These are phyloP conservation scores for Backusella luteola DNA, from an alignment of 192 early-diverging fungal species.

Conservation along the genomic window DNA sequence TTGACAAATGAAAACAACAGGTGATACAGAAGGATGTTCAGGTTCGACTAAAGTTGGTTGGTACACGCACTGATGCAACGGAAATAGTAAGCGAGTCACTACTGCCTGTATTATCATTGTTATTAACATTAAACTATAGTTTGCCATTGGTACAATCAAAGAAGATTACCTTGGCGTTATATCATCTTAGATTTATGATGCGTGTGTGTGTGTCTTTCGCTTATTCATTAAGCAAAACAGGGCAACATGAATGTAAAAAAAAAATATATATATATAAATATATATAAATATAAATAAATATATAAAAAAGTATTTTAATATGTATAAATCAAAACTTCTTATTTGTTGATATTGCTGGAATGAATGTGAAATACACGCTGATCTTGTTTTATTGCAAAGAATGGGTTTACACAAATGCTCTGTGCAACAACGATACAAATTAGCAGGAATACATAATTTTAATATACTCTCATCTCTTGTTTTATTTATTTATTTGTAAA, in stretches of 20 bases:
- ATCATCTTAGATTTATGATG: slow-evolving; percentile 15
- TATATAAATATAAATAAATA: too few relatives aligned
- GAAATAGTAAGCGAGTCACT: slow-evolving; percentile 73
- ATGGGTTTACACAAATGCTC: too few relatives aligned
- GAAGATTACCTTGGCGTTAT: slow-evolving; percentile 93
- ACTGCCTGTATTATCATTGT: neutral
- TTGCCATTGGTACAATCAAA: slow-evolving; percentile 95
- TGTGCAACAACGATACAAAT: too few relatives aligned
- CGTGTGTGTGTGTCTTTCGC: too few relatives aligned
- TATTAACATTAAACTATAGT: slow-evolving; percentile 42
- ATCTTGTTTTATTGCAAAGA: too few relatives aligned
- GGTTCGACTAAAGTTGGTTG: slow-evolving; percentile 87
- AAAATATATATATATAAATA: too few relatives aligned
- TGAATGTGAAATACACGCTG: too few relatives aligned
- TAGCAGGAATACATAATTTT: too few relatives aligned
- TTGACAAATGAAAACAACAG: slow-evolving; percentile 17
- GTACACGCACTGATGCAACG: slow-evolving; percentile 85
- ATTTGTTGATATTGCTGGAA: neutral
- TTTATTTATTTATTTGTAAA: too few relatives aligned
- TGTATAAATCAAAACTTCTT: neutral
- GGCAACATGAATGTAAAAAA: too few relatives aligned
- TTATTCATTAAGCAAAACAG: too few relatives aligned
- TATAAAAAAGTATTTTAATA: neutral
- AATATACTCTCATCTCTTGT: too few relatives aligned
- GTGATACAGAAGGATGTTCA: slow-evolving; percentile 84